phyloP scores from a whole-genome alignment of 768 basidiomycete species.

The Lentinus tigrinus region DNA sequence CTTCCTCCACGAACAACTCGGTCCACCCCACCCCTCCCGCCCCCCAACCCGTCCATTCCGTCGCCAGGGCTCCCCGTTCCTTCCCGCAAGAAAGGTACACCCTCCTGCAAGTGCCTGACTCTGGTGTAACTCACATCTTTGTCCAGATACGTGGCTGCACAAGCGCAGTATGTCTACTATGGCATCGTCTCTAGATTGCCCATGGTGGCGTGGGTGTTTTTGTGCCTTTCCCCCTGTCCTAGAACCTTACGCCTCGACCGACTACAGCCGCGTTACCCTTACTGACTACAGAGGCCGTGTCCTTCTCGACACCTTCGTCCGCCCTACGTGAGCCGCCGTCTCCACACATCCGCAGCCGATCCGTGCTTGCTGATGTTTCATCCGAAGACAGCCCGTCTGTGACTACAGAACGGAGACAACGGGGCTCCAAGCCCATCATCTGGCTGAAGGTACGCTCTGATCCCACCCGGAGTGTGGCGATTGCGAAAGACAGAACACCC shows the following conservation, averaged over 20 bases:
- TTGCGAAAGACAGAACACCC: not conserved
- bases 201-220: constrained; percentile 49
- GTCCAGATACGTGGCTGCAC: constrained; percentile 46
- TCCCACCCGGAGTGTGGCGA: not conserved
- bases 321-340: constrained; percentile 46
- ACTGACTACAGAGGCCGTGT: constrained; percentile 46
- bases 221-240: constrained; percentile 1
- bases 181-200: constrained; percentile 41
- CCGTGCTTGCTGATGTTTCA: not conserved
- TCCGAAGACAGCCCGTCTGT: constrained; percentile 43
- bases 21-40: not conserved
- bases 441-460: constrained; percentile 38
- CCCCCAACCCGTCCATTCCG: not conserved
- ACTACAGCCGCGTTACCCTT: constrained; percentile 47
- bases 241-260: constrained; percentile 3
- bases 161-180: constrained; percentile 44
- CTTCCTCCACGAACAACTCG: constrained; percentile 8
- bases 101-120: constrained; percentile 25
- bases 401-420: constrained; percentile 49
- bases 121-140: constrained; percentile 8
- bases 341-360: not conserved
- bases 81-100: constrained; percentile 25
- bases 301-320: constrained; percentile 50
- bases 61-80: not conserved
- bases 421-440: constrained; percentile 40